A percentile compares a stretch with the other conserved stretches of the same genome.
phyloP scores from a whole-genome alignment of 148 eudicot species.

The Dianthus caryophyllus region DNA sequence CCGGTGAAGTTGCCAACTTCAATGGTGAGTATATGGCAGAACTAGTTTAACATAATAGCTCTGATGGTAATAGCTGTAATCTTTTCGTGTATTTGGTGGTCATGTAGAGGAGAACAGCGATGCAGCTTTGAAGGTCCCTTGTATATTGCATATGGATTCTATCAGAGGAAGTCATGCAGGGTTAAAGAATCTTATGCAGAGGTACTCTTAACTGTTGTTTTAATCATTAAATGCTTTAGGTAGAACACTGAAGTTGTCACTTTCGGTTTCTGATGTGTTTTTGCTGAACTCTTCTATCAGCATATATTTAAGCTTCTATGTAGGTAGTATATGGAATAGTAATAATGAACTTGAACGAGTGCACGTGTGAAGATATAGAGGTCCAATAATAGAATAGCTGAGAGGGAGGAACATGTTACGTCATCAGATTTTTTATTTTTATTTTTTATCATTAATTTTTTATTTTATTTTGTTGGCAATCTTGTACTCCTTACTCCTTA shows the following conservation, averaged over 20 bases:
- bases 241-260: not conserved
- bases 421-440: no score
- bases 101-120: slow-evolving; percentile 41
- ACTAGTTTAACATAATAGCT: slow-evolving; percentile 1
- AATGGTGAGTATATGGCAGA: slow-evolving; percentile 44
- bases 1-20: slow-evolving; percentile 60
- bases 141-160: slow-evolving; percentile 97
- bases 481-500: not conserved
- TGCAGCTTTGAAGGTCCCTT: slow-evolving; percentile 59
- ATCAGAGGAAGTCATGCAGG: slow-evolving; percentile 79
- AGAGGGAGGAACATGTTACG: no score
- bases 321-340: no score
- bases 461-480: no score
- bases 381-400: not conserved
- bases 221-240: not conserved
- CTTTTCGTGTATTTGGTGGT: slow-evolving; percentile 12
- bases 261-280: slow-evolving; percentile 2
- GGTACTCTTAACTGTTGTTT: slow-evolving; percentile 37
- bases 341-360: not conserved
- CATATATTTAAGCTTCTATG: no score
- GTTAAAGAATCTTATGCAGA: slow-evolving; percentile 70
- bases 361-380: not conserved
- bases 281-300: not conserved
- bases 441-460: no score
- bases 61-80: not conserved